Evolutionary conservation across 768 basidiomycete species (phyloP).

Genomic region (Russula olivacea): DNA sequence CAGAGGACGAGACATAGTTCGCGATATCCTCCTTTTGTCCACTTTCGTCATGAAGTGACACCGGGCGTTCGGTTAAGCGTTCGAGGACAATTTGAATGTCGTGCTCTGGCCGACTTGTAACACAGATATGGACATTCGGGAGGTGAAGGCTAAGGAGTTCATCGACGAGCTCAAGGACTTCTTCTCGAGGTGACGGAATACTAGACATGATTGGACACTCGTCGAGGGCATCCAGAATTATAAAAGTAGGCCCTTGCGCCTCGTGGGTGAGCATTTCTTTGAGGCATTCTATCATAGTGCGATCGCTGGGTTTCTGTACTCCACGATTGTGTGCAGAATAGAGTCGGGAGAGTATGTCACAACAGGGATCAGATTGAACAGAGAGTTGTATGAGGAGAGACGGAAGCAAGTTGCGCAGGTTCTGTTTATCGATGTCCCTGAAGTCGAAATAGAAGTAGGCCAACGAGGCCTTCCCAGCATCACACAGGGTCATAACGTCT

Average conservation of each 20-base stretch:
- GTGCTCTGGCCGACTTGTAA: conserved; percentile 5
- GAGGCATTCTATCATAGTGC: background rate
- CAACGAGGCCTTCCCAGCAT: background rate
- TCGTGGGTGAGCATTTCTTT: background rate
- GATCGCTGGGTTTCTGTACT: background rate
- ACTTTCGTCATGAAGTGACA: conserved; percentile 1
- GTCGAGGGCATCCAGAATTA: too few relatives aligned
- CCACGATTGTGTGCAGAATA: background rate
- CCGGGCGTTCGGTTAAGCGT: background rate
- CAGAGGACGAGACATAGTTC: background rate
- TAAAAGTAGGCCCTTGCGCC: background rate
- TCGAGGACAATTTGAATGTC: background rate
- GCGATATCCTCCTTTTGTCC: background rate
- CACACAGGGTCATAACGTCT: background rate
- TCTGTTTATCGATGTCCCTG: background rate
- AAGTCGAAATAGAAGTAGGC: background rate
- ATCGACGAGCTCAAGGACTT: too few relatives aligned
- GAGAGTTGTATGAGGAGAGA: background rate
- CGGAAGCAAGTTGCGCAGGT: background rate
- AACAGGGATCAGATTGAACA: background rate
- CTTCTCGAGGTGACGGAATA: too few relatives aligned
- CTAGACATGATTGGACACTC: too few relatives aligned
- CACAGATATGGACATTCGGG: background rate
- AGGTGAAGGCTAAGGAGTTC: background rate
- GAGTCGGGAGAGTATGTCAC: background rate